Conservation (phyloP, 2,329 filamentous ascomycete species). For the Cladorrhinum sp. region DNA sequence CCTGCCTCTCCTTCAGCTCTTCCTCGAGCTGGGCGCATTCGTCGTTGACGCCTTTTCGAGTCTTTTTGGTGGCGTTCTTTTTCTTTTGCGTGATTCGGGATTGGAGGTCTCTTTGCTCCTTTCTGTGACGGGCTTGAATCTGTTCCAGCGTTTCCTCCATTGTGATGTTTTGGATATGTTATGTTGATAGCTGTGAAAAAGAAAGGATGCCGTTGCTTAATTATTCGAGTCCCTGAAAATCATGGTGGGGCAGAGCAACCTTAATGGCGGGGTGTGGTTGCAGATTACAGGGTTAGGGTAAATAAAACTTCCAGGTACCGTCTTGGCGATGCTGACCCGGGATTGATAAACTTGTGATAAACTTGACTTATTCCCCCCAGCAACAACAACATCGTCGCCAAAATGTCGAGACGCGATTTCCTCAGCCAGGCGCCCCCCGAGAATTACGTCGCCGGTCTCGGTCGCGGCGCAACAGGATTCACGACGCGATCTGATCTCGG, state of each 20-base stretch:
- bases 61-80: constrained; percentile 92
- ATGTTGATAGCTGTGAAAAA: not conserved
- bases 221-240: not conserved
- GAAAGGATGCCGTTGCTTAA: not conserved
- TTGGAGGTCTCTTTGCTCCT: constrained; percentile 84
- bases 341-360: not conserved
- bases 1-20: constrained; percentile 63
- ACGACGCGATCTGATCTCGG: constrained; percentile 96
- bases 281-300: not conserved
- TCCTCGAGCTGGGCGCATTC: constrained; percentile 72
- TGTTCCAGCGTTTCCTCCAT: constrained; percentile 64
- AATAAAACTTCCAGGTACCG: not conserved
- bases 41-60: constrained; percentile 68
- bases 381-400: not conserved
- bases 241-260: not conserved
- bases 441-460: constrained; percentile 92
- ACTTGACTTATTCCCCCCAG: not conserved
- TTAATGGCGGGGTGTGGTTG: not conserved
- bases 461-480: constrained; percentile 96
- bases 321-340: not conserved
- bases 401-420: constrained; percentile 72
- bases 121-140: constrained; percentile 75
- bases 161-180: not conserved
- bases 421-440: constrained; percentile 80
- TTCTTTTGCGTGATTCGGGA: constrained; percentile 89